phyloP scores from a whole-genome alignment of 176 grass and related monocot genomes.

The Poa annua region DNA sequence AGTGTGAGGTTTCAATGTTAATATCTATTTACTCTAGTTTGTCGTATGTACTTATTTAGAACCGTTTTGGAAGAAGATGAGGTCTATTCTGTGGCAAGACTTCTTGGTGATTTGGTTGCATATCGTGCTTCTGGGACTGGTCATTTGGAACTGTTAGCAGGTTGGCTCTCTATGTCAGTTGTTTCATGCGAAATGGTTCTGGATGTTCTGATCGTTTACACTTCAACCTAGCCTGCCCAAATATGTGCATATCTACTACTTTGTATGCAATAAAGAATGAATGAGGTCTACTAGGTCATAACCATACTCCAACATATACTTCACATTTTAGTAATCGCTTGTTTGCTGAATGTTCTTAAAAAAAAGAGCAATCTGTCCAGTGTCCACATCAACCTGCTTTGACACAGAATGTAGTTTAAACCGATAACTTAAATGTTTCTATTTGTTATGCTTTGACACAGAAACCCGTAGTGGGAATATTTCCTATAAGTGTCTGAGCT shows the following conservation, averaged over 20 bases:
- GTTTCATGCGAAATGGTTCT: constrained; percentile 30
- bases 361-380: neutral
- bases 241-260: constrained; percentile 9
- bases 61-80: constrained; percentile 95
- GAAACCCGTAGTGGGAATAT: neutral
- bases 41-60: constrained; percentile 53
- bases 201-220: neutral
- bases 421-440: neutral
- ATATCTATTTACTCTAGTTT: neutral
- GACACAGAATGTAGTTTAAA: neutral
- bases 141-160: constrained; percentile 95
- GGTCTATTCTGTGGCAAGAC: constrained; percentile 93
- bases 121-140: constrained; percentile 99
- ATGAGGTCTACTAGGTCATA: constrained; percentile 28
- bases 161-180: constrained; percentile 47
- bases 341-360: neutral
- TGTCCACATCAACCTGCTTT: neutral
- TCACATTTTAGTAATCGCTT: neutral
- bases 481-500: constrained; percentile 3
- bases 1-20: constrained; percentile 28
- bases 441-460: neutral
- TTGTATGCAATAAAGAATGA: constrained; percentile 13
- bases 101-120: constrained; percentile 94
- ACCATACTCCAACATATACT: constrained; percentile 13
- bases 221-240: constrained; percentile 16